phyloP scores from a whole-genome alignment of 192 early-diverging fungal species.

The Podila minutissima region DNA sequence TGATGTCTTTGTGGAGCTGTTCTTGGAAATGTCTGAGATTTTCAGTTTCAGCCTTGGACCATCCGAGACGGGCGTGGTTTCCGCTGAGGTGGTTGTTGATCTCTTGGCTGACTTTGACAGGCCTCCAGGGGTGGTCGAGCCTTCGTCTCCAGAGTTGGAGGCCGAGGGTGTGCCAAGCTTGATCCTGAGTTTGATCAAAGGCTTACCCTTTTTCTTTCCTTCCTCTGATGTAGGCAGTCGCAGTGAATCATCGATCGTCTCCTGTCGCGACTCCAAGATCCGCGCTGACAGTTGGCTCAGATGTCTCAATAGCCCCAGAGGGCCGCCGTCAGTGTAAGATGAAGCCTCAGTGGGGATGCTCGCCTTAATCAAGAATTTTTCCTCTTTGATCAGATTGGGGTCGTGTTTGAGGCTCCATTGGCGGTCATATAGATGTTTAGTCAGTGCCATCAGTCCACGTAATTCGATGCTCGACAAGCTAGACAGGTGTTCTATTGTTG shows the following conservation, averaged over 20 bases:
- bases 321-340: background rate
- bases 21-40: slow-evolving; percentile 2
- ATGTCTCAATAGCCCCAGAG: slow-evolving; percentile 9
- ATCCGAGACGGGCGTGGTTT: background rate
- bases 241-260: background rate
- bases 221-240: background rate
- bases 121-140: background rate
- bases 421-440: slow-evolving; percentile 20
- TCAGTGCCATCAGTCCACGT: slow-evolving; percentile 21
- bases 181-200: slow-evolving; percentile 31
- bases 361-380: slow-evolving; percentile 33
- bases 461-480: slow-evolving; percentile 19
- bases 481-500: slow-evolving; percentile 9
- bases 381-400: slow-evolving; percentile 15
- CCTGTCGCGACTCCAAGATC: slow-evolving; percentile 3
- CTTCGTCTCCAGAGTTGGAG: slow-evolving; percentile 26
- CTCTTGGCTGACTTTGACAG: slow-evolving; percentile 3
- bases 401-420: slow-evolving; percentile 23
- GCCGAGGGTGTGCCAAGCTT: slow-evolving; percentile 23
- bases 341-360: slow-evolving; percentile 21
- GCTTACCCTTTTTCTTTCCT: slow-evolving; percentile 12
- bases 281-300: slow-evolving; percentile 3
- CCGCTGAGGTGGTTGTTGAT: slow-evolving; percentile 18
- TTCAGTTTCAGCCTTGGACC: slow-evolving; percentile 33
- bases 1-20: background rate